Evolutionary conservation across 1,284 basidiomycete genomes (phyloP).

Genomic region (Leccinum huronense): DNA sequence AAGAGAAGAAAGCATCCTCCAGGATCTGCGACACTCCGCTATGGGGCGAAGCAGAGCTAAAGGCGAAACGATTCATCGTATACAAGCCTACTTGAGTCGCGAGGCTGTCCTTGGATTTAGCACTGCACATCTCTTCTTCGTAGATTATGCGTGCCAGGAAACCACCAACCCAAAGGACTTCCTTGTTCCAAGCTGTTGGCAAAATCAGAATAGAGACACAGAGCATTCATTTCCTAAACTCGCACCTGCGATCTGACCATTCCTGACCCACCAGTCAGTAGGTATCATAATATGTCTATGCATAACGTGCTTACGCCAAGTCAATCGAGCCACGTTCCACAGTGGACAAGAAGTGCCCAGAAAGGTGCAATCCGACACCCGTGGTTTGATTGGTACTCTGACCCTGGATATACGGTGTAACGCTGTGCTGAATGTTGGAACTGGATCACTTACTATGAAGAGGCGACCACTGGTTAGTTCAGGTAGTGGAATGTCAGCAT

Average conservation of each 20-base stretch:
- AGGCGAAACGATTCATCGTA: conserved; percentile 85
- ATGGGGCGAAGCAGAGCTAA: conserved; percentile 80
- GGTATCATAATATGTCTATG: conserved; percentile 2
- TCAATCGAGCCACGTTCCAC: conserved; percentile 95
- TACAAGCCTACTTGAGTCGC: conserved; percentile 66
- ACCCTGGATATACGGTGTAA: conserved; percentile 43
- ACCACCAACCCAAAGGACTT: conserved; percentile 80
- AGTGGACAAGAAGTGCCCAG: conserved; percentile 91
- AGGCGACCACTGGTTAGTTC: conserved; percentile 39
- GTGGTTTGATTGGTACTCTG: conserved; percentile 90
- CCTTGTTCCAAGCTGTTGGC: conserved; percentile 76
- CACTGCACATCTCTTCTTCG: conserved; percentile 70
- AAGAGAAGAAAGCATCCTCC: conserved; percentile 81
- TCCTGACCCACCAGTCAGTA: conserved; percentile 43
- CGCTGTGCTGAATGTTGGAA: background rate
- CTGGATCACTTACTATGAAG: conserved; percentile 62
- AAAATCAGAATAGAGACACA: background rate
- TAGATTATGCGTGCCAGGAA: conserved; percentile 82
- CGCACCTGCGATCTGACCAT: conserved; percentile 71
- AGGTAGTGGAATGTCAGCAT: background rate
- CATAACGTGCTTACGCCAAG: conserved; percentile 58
- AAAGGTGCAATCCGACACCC: conserved; percentile 87
- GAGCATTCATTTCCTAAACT: background rate
- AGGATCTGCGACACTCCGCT: conserved; percentile 71
- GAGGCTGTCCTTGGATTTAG: conserved; percentile 42